These are phyloP conservation scores for Torulaspora delbrueckii DNA, from an alignment of 805 yeast species.

Conservation along the genomic window DNA sequence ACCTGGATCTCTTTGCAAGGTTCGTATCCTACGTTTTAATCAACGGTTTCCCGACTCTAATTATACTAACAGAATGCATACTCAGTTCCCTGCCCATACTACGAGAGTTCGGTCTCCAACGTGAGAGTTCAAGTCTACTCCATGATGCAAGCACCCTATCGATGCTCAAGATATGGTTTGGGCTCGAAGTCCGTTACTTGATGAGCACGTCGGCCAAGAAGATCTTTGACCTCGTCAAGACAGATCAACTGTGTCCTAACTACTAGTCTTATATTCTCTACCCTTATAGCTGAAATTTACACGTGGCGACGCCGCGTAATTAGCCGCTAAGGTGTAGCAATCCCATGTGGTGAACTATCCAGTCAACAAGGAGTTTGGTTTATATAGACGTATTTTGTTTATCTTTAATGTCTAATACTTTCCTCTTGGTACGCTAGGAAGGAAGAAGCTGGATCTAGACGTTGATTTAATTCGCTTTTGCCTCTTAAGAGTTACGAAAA, in stretches of 20 bases:
- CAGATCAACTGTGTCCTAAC: slow-evolving; percentile 64
- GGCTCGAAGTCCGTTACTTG: slow-evolving; percentile 82
- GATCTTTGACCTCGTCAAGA: slow-evolving; percentile 51
- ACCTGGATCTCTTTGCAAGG: slow-evolving; percentile 92
- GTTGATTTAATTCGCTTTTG: not conserved
- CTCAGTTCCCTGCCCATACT: slow-evolving; percentile 74
- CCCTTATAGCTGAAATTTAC: not conserved
- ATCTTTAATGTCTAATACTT: not conserved
- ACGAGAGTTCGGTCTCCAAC: slow-evolving; percentile 67
- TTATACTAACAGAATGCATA: slow-evolving; percentile 11
- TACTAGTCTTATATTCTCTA: slow-evolving; percentile 32
- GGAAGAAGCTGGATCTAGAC: not conserved
- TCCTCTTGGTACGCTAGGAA: not conserved
- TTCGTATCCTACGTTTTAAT: slow-evolving; percentile 53
- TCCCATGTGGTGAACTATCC: not conserved
- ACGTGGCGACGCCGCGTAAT: slow-evolving; percentile 4
- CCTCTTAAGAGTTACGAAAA: not conserved
- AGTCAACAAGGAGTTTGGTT: not conserved
- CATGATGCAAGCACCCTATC: slow-evolving; percentile 57
- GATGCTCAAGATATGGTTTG: slow-evolving; percentile 88
- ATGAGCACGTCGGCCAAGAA: slow-evolving; percentile 79
- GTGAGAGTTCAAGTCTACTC: slow-evolving; percentile 58
- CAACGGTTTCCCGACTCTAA: slow-evolving; percentile 27
- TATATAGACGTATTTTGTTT: not conserved
- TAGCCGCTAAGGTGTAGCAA: slow-evolving; percentile 2